Base-by-base conservation (phyloP, 208 protist species). In the Leishmania turanica region DNA sequence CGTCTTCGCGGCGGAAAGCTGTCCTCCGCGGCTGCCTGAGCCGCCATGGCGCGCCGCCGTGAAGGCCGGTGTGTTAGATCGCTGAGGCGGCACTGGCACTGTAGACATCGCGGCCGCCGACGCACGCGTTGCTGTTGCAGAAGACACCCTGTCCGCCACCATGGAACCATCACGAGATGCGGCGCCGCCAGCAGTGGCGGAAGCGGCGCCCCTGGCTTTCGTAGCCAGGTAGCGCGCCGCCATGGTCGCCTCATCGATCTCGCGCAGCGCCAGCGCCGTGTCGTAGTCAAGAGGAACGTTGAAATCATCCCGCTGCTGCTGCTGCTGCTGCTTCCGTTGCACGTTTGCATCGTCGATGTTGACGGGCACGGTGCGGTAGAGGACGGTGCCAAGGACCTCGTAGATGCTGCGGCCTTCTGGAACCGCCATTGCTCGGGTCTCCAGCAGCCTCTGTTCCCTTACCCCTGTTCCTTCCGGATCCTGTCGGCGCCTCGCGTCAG, bases 341-440 rank as follows among this genome's bases (percentile, higher is more conserved):
- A 21, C 1, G 31, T 27, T 42, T 3, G 68, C 75, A 47, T 88
- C 66, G 47, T 88, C 72, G 17, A 71, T 81, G 2, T 66, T 66
- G 27, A 81, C 85, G 5, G 80, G 82, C 13, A 97, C 81, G 1
- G 88, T 89, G 62, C 90, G 83, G 82, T 92, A 96, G 3, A 95
- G 86, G 2, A 96, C 86, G 0, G 93, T 97, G 34, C 93, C 93
- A 27, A 89, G 82, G 17, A 81, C 78, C 74, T 95, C 88, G 71
- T 97, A 97, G 34, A 94, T 77, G 82, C 91, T 96, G 3, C 70
- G 79, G 2, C 73, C 83, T 24, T 88, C 87, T n/a, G 85, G 72
- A 24, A 77, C 64, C 24, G 89, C 81, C 91, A 94, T 95, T 13
- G 34, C 78, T 47, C 34, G 15, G 34, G 34, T 34, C 69, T 31